These are phyloP conservation scores for Musa schizocarpa DNA, from an alignment of 176 grass and related monocot species.

Conservation along the genomic window DNA sequence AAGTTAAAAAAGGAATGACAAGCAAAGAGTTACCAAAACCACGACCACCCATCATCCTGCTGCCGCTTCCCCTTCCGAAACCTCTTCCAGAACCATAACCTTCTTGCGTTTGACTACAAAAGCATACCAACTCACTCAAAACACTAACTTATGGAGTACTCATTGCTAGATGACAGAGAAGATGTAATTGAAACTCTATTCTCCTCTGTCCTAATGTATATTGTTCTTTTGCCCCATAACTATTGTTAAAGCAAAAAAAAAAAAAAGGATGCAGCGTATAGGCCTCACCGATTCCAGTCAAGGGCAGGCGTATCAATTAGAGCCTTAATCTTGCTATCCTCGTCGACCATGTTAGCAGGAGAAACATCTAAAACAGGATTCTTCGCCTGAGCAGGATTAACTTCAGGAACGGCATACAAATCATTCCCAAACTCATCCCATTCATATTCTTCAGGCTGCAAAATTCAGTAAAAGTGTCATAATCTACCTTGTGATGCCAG, in stretches of 20 bases:
- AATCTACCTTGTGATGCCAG: neutral
- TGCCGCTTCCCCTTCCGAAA: constrained; percentile 75
- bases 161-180: neutral
- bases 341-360: constrained; percentile 63
- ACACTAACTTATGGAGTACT: constrained; percentile 10
- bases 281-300: constrained; percentile 66
- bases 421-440: constrained; percentile 98
- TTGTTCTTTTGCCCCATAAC: neutral
- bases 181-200: neutral
- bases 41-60: constrained; percentile 63
- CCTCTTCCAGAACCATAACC: constrained; percentile 38
- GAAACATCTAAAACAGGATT: constrained; percentile 40
- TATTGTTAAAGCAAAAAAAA: constrained; percentile 56
- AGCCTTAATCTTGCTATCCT: constrained; percentile 94
- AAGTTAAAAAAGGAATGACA: constrained; percentile 11
- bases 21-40: constrained; percentile 72
- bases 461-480: constrained; percentile 8
- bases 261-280: neutral
- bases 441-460: constrained; percentile 92
- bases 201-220: too few species aligned
- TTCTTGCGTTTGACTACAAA: constrained; percentile 68
- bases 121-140: neutral
- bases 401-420: constrained; percentile 68
- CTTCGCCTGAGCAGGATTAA: constrained; percentile 40
- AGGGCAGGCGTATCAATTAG: constrained; percentile 70